Percentiles rank a stretch among this genome's conserved stretches.
phyloP scores from a whole-genome alignment of 2,329 filamentous ascomycete species.

The Diaporthe humulicola region DNA sequence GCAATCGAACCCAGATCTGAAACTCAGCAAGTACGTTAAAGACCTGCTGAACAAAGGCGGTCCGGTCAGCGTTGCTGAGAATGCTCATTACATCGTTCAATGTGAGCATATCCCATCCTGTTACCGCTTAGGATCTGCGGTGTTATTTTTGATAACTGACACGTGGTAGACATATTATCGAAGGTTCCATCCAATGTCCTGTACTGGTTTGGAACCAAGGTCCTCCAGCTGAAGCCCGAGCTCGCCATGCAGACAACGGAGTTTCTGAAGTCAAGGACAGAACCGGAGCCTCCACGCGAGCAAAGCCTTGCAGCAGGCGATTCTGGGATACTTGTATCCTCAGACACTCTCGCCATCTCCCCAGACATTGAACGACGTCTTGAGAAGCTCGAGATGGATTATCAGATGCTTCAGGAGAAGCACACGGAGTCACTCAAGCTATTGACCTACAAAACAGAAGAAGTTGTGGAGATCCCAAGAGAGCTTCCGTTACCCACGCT shows the following conservation, averaged over 20 bases:
- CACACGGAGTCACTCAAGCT: slow-evolving; percentile 31
- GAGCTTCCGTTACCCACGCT: not conserved
- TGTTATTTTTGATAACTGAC: not conserved
- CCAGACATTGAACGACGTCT: slow-evolving; percentile 36
- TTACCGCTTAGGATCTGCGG: not conserved
- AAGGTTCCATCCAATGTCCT: slow-evolving; percentile 35
- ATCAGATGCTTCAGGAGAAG: slow-evolving; percentile 32
- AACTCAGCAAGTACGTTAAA: slow-evolving; percentile 20
- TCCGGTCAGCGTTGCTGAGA: slow-evolving; percentile 33
- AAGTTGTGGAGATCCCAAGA: not conserved
- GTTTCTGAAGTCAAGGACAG: slow-evolving; percentile 37
- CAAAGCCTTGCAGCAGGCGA: too few relatives aligned
- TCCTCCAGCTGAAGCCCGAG: slow-evolving; percentile 34
- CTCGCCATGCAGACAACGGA: slow-evolving; percentile 34
- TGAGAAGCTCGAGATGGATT: slow-evolving; percentile 36
- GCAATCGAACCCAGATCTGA: slow-evolving; percentile 27
- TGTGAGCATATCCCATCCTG: not conserved
- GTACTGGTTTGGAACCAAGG: slow-evolving; percentile 38
- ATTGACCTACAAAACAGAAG: slow-evolving; percentile 3
- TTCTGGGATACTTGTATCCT: not conserved
- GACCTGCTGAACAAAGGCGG: slow-evolving; percentile 16
- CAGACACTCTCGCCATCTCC: not conserved
- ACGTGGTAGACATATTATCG: slow-evolving; percentile 18
- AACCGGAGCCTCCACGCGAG: not conserved
- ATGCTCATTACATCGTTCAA: slow-evolving; percentile 36